Conservation (phyloP, 768 basidiomycete genomes). For the Lactifluus echinatus region DNA sequence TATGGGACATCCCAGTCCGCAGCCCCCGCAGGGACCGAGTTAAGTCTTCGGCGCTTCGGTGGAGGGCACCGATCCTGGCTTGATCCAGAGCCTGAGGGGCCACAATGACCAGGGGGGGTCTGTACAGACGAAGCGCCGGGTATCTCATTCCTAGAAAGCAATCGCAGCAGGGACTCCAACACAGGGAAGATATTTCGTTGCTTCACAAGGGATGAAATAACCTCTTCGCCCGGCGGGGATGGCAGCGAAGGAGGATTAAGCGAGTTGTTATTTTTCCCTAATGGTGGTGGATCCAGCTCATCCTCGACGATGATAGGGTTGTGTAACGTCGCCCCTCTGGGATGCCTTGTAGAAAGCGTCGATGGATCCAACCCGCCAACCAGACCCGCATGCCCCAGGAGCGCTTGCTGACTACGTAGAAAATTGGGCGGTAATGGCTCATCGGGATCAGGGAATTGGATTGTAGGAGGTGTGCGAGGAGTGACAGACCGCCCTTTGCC, state of each 20-base stretch:
- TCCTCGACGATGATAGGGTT: conserved; percentile 72
- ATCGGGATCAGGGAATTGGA: conserved; percentile 53
- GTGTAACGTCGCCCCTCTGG: conserved; percentile 43
- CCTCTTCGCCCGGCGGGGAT: conserved; percentile 46
- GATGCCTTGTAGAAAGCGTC: conserved; percentile 35
- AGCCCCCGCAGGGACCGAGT: conserved; percentile 68
- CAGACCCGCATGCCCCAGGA: conserved; percentile 65
- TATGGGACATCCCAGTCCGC: conserved; percentile 78
- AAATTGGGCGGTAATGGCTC: conserved; percentile 58
- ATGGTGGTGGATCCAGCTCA: conserved; percentile 30
- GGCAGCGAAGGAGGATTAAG: conserved; percentile 39
- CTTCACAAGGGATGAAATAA: conserved; percentile 48
- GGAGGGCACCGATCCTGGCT: conserved; percentile 23
- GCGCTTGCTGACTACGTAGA: conserved; percentile 60
- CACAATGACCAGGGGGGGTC: neutral
- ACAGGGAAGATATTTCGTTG: conserved; percentile 64
- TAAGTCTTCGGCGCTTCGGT: conserved; percentile 54
- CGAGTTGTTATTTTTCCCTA: conserved; percentile 23
- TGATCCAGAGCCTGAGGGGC: neutral
- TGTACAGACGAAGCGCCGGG: neutral
- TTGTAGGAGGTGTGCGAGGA: conserved; percentile 44
- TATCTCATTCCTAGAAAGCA: conserved; percentile 36
- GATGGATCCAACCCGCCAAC: conserved; percentile 58
- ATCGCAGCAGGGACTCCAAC: conserved; percentile 49
- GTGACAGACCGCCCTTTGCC: conserved; percentile 33